Evolutionary conservation across 2,329 filamentous ascomycete species (phyloP).

Genomic region (Aspergillus sergii): DNA sequence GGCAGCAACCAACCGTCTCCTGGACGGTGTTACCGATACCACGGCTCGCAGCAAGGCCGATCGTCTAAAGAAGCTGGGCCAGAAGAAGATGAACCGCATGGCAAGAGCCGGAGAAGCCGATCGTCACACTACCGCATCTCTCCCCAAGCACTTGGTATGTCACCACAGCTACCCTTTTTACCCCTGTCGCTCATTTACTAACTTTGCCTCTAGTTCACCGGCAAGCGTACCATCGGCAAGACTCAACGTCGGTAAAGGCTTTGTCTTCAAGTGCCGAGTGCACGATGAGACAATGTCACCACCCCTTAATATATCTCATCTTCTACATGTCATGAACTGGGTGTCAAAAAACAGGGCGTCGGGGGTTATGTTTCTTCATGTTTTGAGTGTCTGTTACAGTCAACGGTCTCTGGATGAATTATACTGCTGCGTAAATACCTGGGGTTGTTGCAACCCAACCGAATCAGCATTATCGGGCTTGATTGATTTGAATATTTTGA

Average conservation of each 20-base stretch:
- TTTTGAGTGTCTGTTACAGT: constrained; percentile 5
- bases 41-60: constrained; percentile 75
- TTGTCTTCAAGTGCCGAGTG: constrained; percentile 9
- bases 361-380: constrained; percentile 10
- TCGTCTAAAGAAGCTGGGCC: constrained; percentile 80
- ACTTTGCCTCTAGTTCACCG: constrained; percentile 64
- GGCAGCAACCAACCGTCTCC: constrained; percentile 50
- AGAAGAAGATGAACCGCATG: constrained; percentile 99
- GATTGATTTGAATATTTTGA: constrained; percentile 3
- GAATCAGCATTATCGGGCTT: constrained; percentile 2
- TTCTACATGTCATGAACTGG: constrained; percentile 14
- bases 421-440: constrained; percentile 15
- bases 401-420: constrained; percentile 14
- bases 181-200: constrained; percentile 17
- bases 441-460: constrained; percentile 3
- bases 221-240: constrained; percentile 94
- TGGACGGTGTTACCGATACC: constrained; percentile 65
- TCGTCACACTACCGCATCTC: constrained; percentile 77
- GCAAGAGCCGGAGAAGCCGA: constrained; percentile 96
- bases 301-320: constrained; percentile 20
- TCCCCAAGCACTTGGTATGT: constrained; percentile 90
- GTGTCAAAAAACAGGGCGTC: constrained; percentile 15
- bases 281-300: constrained; percentile 31
- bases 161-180: constrained; percentile 11
- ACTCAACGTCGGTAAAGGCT: constrained; percentile 54